phyloP scores from a whole-genome alignment of 179 eudicot genomes.

The Silene vulgaris region DNA sequence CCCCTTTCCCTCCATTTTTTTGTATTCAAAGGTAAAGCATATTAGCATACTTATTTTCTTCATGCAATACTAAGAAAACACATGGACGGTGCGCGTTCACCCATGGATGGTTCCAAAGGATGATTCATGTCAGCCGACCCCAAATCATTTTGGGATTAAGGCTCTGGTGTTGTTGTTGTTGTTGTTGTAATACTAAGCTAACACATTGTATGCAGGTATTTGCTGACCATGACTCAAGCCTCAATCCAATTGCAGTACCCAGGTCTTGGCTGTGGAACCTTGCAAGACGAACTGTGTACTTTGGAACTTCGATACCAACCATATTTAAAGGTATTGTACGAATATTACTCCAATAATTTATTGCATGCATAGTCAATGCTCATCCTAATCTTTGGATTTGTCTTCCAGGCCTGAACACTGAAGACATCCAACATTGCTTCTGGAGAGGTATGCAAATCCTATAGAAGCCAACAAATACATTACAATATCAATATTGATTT shows the following conservation, averaged over 20 bases:
- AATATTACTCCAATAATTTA: not conserved
- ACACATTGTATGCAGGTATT: constrained; percentile 62
- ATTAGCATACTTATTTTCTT: not conserved
- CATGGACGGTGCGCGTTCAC: not conserved
- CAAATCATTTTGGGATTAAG: too few relatives aligned
- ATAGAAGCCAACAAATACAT: not conserved
- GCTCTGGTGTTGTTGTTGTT: too few relatives aligned
- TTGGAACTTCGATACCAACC: constrained; percentile 84
- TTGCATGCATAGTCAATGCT: not conserved
- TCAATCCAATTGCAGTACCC: constrained; percentile 69
- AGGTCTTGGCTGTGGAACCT: constrained; percentile 85
- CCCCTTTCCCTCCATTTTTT: not conserved
- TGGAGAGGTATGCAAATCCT: constrained; percentile 66
- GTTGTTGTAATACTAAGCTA: not conserved
- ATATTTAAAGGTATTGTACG: constrained; percentile 52
- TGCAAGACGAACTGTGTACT: constrained; percentile 72
- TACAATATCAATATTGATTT: not conserved
- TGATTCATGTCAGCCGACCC: too few relatives aligned
- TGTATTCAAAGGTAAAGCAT: not conserved
- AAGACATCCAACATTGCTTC: constrained; percentile 79
- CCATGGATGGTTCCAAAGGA: too few relatives aligned
- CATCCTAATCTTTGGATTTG: constrained; percentile 22
- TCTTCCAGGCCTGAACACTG: constrained; percentile 57
- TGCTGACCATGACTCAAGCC: constrained; percentile 87
- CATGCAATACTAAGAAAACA: not conserved